phyloP scores from a whole-genome alignment of 495 filamentous ascomycete species.

The Annulohypoxylon bovei region DNA sequence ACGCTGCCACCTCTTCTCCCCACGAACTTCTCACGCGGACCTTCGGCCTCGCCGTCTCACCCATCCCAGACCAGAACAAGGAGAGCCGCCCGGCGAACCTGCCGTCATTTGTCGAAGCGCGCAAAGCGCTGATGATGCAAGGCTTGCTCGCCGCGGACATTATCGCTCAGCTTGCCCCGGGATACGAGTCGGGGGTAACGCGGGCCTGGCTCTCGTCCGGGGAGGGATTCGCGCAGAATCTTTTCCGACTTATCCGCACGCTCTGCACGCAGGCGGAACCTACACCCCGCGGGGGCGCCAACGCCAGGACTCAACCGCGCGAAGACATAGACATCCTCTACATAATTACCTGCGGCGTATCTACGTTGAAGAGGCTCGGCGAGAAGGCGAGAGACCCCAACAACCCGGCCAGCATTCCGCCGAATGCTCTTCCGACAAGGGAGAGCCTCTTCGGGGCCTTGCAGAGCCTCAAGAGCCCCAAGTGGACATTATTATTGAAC shows the following conservation, averaged over 20 bases:
- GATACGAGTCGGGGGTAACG: slow-evolving; percentile 75
- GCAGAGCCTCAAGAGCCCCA: slow-evolving; percentile 61
- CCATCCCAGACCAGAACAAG: slow-evolving; percentile 72
- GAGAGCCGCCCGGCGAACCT: slow-evolving; percentile 57
- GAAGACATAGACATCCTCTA: slow-evolving; percentile 61
- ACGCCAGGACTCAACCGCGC: slow-evolving; percentile 45
- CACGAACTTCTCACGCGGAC: slow-evolving; percentile 87
- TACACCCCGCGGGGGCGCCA: slow-evolving; percentile 48
- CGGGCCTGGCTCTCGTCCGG: slow-evolving; percentile 83
- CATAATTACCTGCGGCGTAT: slow-evolving; percentile 76
- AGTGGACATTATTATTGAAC: slow-evolving; percentile 69
- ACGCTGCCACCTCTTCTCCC: slow-evolving; percentile 67
- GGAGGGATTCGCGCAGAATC: slow-evolving; percentile 83
- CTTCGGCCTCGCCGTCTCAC: slow-evolving; percentile 87
- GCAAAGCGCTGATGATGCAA: slow-evolving; percentile 89
- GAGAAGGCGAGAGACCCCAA: slow-evolving; percentile 76
- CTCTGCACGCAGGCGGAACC: slow-evolving; percentile 69
- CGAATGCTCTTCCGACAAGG: slow-evolving; percentile 71
- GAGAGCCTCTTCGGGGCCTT: slow-evolving; percentile 76
- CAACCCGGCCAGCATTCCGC: slow-evolving; percentile 64
- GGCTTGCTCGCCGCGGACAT: slow-evolving; percentile 92
- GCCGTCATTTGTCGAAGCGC: slow-evolving; percentile 74
- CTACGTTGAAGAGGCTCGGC: slow-evolving; percentile 72
- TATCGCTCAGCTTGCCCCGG: slow-evolving; percentile 77
- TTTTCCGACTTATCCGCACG: slow-evolving; percentile 75